Base-by-base conservation (phyloP, 352 stramenopile species). In the Phytophthora palmivora region DNA sequence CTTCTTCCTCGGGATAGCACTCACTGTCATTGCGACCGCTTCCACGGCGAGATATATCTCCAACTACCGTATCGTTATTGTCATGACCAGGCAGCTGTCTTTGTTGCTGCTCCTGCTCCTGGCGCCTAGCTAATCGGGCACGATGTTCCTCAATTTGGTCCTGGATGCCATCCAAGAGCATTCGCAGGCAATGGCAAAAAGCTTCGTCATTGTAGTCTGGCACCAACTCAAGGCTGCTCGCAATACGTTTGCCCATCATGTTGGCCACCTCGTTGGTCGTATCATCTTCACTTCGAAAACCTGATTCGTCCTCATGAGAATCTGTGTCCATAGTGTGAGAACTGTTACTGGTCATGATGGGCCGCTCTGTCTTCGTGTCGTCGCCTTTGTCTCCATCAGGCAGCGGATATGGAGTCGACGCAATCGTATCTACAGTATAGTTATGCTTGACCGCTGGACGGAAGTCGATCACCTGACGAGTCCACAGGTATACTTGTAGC, bases 401-500 rank as follows among this genome's bases (percentile, higher is more conserved):
- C 7, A 38, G 16, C 3, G 30, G 6, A 33, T 53, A 67, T 12
- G 52, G 22, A 39, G 39, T 42, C 8, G 47, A 26, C 6, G 24
- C 34, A 15, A 28, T 44, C 7, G 36, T 44, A 16, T 70, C 37
- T 5, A 45, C 15, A 11, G 8, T 36, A 21, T 68, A 54, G 32
- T 65, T 60, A 26, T 74, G 67, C 39, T 67, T 70, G 6, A 89
- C 58, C 0, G 82, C 79, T 1, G 78, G 60, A 1, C 83, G 70
- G 39, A 95, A 95, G 49, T 94, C 83, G n/a, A 95, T 84, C 6
- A 93, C 80, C 54, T 95, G 87, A 3, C 87, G 83, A 9, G 87
- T 95, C 82, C 83, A 95, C n/a, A 95, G 57, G 44, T 94, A 95
- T 44, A 95, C 84, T 32, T 95, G 82, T 0, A 95, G 68, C 54